A percentile compares a stretch with the other conserved stretches of the same genome.
Conservation (phyloP, 1,139 yeast genomes). For the Saccharomycopsis crataegensis region DNA sequence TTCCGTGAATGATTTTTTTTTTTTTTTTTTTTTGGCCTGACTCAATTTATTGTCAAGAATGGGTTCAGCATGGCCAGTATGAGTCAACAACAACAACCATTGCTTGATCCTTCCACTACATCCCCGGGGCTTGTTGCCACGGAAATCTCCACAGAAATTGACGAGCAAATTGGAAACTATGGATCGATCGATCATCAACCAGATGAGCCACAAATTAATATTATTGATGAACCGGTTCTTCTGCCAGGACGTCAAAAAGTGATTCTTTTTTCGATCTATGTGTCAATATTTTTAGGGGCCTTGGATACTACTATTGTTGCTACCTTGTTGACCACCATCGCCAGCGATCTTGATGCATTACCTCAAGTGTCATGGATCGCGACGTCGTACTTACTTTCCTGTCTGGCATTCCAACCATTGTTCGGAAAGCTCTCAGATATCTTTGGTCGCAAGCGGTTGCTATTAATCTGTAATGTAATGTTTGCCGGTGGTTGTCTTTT, state of each 20-base stretch:
- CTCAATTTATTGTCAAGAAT: too few species aligned
- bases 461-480: conserved; percentile 40
- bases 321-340: conserved; percentile 53
- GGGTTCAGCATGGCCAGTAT: too few species aligned
- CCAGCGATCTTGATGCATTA: conserved; percentile 51
- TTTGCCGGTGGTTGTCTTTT: conserved; percentile 51
- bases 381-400: conserved; percentile 51
- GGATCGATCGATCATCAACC: background rate
- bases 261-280: conserved; percentile 35
- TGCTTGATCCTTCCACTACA: conserved; percentile 8
- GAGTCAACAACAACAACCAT: background rate
- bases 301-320: conserved; percentile 62
- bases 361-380: conserved; percentile 54
- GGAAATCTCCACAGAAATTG: background rate
- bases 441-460: conserved; percentile 61
- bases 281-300: conserved; percentile 50
- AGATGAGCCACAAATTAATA: background rate
- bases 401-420: conserved; percentile 65
- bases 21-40: too few species aligned
- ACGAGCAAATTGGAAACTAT: background rate
- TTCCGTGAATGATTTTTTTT: too few species aligned
- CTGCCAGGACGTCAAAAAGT: conserved; percentile 1
- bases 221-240: background rate
- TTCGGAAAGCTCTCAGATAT: conserved; percentile 84
- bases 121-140: conserved; percentile 9